Evolutionary conservation across 441 rosid species (phyloP), one percentile per base, ranked within the genome.

Genomic region (Biscutella laevigata): DNA sequence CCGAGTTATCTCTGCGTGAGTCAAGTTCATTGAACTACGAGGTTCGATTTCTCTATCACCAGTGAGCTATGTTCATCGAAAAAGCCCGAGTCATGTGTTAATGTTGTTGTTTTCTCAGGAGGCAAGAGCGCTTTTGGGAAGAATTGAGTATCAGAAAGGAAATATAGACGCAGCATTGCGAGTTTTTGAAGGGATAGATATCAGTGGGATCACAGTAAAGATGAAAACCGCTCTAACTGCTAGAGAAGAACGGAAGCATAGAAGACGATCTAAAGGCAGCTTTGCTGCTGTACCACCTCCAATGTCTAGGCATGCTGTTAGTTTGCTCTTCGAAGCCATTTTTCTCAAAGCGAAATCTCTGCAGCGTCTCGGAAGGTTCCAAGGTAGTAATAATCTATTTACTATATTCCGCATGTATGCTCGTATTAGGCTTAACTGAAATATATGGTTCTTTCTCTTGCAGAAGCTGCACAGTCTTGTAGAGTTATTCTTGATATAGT

Each of bases 401-500:
- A 6, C 19, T 4, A 21, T 5, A 22, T 32, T 13, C 19, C 33
- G 24, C n/a, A n/a, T n/a, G n/a, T n/a, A n/a, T n/a, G n/a, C n/a
- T 16, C 29, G 13, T 5, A 0, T 32, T n/a, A n/a, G n/a, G n/a
- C n/a, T n/a, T n/a, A n/a, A n/a, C n/a, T n/a, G n/a, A n/a, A n/a
- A n/a, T n/a, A n/a, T n/a, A n/a, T n/a, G n/a, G n/a, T n/a, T n/a
- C n/a, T n/a, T n/a, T n/a, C n/a, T n/a, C 67, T 71, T 81, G 77
- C 91, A 88, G 96, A 88, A 75, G 95, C 95, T 68, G 96, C 96
- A 46, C 77, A 77, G 64, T 73, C 87, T 39, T 88, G 96, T 72
- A 83, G 75, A 72, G 80, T 75, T 38, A 75, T 88, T 76, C 74
- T 85, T 69, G 96, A 88, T 69, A 76, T 82, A 19, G 75, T 88